phyloP scores from a whole-genome alignment of 352 stramenopile genomes.

The Pythium sp. region DNA sequence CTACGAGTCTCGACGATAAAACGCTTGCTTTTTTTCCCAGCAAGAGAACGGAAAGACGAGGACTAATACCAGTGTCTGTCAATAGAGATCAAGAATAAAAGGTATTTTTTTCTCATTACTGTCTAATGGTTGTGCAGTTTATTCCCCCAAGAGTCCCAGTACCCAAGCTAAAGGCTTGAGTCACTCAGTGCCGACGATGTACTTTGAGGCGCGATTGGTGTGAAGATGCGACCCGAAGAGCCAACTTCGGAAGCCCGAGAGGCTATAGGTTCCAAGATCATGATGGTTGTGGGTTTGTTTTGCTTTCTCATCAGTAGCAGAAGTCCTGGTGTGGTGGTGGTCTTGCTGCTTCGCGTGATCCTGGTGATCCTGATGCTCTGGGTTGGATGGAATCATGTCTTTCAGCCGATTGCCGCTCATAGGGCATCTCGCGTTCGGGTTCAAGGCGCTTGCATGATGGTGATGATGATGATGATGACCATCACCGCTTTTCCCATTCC shows the following conservation, averaged over 20 bases:
- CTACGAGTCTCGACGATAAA: conserved; percentile 31
- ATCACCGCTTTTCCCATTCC: not conserved
- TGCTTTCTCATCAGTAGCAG: not conserved
- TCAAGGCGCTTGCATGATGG: conserved; percentile 7
- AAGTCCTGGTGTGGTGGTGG: not conserved
- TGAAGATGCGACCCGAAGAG: conserved; percentile 4
- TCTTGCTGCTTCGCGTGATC: not conserved
- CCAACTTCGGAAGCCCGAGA: not conserved
- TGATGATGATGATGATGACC: conserved; percentile 10
- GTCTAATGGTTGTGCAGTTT: not conserved
- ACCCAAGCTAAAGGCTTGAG: not conserved
- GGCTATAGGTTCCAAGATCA: not conserved
- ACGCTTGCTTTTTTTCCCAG: not conserved
- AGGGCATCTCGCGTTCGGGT: conserved; percentile 19
- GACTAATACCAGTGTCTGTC: not conserved
- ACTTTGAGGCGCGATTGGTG: not conserved
- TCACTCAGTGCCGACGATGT: not conserved
- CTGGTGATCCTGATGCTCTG: not conserved
- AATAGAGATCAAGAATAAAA: conserved; percentile 10
- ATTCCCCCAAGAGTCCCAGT: not conserved
- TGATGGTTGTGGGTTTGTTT: not conserved
- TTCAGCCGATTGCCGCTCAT: conserved; percentile 25
- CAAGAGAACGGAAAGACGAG: not conserved
- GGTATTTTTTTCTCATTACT: not conserved
- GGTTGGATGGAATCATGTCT: conserved; percentile 1